These are phyloP conservation scores for Spongispora temasekensis DNA, from an alignment of 1,284 basidiomycete genomes.

Conservation along the genomic window DNA sequence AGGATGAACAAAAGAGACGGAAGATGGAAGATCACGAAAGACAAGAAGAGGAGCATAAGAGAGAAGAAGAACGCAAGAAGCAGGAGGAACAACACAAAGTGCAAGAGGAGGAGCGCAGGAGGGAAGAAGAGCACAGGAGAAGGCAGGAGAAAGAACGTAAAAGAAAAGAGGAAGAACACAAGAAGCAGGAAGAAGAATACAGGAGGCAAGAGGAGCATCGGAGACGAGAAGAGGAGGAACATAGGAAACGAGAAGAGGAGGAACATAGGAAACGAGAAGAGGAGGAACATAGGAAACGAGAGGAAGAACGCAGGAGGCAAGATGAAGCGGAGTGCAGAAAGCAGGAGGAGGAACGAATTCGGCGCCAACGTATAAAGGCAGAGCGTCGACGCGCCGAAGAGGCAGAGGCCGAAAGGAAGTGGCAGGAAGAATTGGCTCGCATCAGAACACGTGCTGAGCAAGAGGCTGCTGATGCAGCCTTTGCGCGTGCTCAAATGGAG, in stretches of 20 bases:
- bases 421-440: conserved; percentile 34
- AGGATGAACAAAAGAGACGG: conserved; percentile 1
- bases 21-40: conserved; percentile 9
- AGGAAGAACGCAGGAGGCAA: conserved; percentile 22
- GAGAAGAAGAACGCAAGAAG: neutral
- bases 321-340: conserved; percentile 20
- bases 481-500: conserved; percentile 36
- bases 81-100: conserved; percentile 7
- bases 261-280: conserved; percentile 4
- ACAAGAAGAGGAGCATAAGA: conserved; percentile 16
- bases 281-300: conserved; percentile 17
- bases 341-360: conserved; percentile 22
- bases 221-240: conserved; percentile 12
- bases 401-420: conserved; percentile 31
- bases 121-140: conserved; percentile 14
- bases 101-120: conserved; percentile 11
- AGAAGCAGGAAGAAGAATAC: conserved; percentile 8
- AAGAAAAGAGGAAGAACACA: conserved; percentile 11
- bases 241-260: conserved; percentile 31
- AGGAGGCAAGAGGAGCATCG: conserved; percentile 9
- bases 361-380: conserved; percentile 20
- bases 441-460: conserved; percentile 34
- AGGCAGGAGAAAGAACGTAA: conserved; percentile 6
- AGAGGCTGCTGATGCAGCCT: conserved; percentile 37
- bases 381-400: conserved; percentile 25